Conservation (phyloP, 352 stramenopile species). For the Phytophthora pinifolia region DNA sequence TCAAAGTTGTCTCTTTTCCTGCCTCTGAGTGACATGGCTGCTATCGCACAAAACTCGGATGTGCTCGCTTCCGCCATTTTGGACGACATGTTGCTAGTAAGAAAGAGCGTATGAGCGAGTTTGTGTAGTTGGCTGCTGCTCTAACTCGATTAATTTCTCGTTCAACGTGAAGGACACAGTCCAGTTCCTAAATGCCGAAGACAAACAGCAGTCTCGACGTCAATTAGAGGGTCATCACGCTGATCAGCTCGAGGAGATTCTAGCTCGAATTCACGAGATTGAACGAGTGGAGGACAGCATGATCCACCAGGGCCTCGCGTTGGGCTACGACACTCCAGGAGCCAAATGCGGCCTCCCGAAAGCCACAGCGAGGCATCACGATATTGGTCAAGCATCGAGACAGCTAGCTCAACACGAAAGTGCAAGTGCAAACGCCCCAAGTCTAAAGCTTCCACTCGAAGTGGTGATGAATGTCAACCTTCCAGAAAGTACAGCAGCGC, state of each 20-base stretch:
- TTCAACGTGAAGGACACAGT: slow-evolving; percentile 48
- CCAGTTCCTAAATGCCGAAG: slow-evolving; percentile 57
- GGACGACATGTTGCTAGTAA: slow-evolving; percentile 64
- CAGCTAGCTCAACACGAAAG: background rate
- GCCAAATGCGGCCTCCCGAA: slow-evolving; percentile 17
- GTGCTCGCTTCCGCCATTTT: slow-evolving; percentile 54
- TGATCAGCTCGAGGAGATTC: slow-evolving; percentile 50
- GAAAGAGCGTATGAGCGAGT: background rate
- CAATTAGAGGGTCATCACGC: slow-evolving; percentile 29
- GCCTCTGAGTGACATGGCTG: slow-evolving; percentile 32
- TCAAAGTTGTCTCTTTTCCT: slow-evolving; percentile 49
- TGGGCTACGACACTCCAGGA: slow-evolving; percentile 23
- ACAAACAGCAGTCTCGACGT: slow-evolving; percentile 31
- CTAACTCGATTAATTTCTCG: slow-evolving; percentile 4
- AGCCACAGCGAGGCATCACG: background rate
- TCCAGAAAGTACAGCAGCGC: background rate
- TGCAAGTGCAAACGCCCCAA: background rate
- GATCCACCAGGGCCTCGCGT: slow-evolving; percentile 35
- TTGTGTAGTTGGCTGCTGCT: background rate
- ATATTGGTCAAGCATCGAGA: background rate
- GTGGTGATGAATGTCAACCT: slow-evolving; percentile 52
- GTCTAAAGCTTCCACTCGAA: slow-evolving; percentile 40
- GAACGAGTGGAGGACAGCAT: slow-evolving; percentile 45
- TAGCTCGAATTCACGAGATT: slow-evolving; percentile 47
- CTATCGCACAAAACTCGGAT: slow-evolving; percentile 52